Percentiles rank a stretch among this genome's conserved stretches.
Conservation (phyloP, 2,329 filamentous ascomycete species). For the Beauveria brongniartii region DNA sequence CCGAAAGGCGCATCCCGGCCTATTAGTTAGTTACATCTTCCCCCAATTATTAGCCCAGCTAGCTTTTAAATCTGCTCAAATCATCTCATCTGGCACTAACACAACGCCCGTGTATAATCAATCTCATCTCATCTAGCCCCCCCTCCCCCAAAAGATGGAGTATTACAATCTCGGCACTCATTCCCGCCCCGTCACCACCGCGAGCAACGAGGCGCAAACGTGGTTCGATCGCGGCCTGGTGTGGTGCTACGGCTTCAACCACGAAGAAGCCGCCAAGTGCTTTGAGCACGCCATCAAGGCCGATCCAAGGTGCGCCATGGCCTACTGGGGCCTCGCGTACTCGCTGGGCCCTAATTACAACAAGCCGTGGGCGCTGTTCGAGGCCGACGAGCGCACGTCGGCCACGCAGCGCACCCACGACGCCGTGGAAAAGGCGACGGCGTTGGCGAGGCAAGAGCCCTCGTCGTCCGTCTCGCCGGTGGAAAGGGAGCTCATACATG, state of each 20-base stretch:
- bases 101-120: not conserved
- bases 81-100: not conserved
- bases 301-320: slow-evolving; percentile 52
- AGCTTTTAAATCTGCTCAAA: not conserved
- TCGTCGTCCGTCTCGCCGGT: slow-evolving; percentile 10
- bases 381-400: slow-evolving; percentile 46
- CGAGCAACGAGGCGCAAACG: slow-evolving; percentile 40
- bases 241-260: slow-evolving; percentile 71
- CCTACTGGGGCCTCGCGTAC: slow-evolving; percentile 64
- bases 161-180: slow-evolving; percentile 57
- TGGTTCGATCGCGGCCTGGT: slow-evolving; percentile 69
- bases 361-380: slow-evolving; percentile 69
- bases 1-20: too few relatives aligned
- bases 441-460: slow-evolving; percentile 11
- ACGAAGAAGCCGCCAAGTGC: slow-evolving; percentile 59
- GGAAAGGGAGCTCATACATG: slow-evolving; percentile 56
- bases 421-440: slow-evolving; percentile 22
- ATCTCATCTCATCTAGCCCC: not conserved
- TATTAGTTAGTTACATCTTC: too few relatives aligned
- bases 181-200: slow-evolving; percentile 46
- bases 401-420: slow-evolving; percentile 33
- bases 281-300: slow-evolving; percentile 50
- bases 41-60: not conserved
- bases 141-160: not conserved
- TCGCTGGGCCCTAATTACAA: slow-evolving; percentile 67